Conservation (phyloP, 768 basidiomycete species). For the Leccinum broughii region DNA sequence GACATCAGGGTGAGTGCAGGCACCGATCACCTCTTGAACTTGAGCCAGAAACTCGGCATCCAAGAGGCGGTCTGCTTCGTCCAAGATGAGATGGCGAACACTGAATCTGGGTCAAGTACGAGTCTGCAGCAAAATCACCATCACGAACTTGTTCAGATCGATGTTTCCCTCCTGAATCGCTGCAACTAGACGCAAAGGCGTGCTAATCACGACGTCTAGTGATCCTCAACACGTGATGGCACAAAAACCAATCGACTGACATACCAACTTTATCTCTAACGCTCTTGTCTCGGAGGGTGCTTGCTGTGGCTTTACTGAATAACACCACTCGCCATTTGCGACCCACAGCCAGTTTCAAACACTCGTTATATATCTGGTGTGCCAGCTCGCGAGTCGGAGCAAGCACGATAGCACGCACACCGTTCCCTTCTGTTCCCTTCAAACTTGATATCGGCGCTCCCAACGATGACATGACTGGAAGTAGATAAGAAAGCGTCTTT, state of each 20-base stretch:
- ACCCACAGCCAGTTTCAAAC: slow-evolving; percentile 75
- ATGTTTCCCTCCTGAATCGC: slow-evolving; percentile 69
- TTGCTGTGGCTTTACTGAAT: slow-evolving; percentile 89
- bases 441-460: slow-evolving; percentile 52
- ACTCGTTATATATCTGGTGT: slow-evolving; percentile 93
- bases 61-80: slow-evolving; percentile 90
- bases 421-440: slow-evolving; percentile 47
- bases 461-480: slow-evolving; percentile 73
- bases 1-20: slow-evolving; percentile 65
- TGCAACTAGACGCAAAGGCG: slow-evolving; percentile 85
- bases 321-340: slow-evolving; percentile 81
- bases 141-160: slow-evolving; percentile 68
- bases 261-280: slow-evolving; percentile 77
- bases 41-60: slow-evolving; percentile 88
- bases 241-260: slow-evolving; percentile 5
- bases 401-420: slow-evolving; percentile 77
- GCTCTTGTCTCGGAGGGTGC: slow-evolving; percentile 69
- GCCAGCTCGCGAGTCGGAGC: slow-evolving; percentile 96
- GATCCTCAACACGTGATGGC: not conserved
- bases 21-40: slow-evolving; percentile 80
- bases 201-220: slow-evolving; percentile 87
- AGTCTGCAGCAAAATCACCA: slow-evolving; percentile 1
- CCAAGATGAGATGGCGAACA: slow-evolving; percentile 82
- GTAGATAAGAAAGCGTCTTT: slow-evolving; percentile 90
- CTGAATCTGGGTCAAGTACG: slow-evolving; percentile 39